These are phyloP conservation scores for Gossypium australe DNA, from an alignment of 345 rosid species.

Conservation along the genomic window DNA sequence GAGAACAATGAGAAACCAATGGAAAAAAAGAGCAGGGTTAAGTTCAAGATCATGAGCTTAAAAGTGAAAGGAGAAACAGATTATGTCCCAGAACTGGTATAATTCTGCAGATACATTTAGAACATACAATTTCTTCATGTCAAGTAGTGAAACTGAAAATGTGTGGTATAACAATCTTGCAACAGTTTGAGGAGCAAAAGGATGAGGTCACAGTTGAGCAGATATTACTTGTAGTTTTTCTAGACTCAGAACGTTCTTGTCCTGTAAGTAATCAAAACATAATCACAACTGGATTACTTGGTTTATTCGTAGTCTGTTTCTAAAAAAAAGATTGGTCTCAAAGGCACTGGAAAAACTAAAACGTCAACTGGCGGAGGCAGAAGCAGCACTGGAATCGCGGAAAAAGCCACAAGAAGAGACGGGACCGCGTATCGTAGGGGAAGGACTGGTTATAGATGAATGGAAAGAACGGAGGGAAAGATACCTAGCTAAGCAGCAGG, in stretches of 20 bases:
- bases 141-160: not conserved
- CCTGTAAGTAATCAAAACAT: constrained; percentile 35
- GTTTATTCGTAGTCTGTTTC: not conserved
- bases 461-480: constrained; percentile 82
- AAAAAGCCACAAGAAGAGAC: constrained; percentile 59
- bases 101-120: not conserved
- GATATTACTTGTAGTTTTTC: constrained; percentile 57
- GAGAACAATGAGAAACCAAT: constrained; percentile 57
- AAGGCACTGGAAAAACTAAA: constrained; percentile 56
- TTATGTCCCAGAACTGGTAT: constrained; percentile 76
- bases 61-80: constrained; percentile 59
- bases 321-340: no score
- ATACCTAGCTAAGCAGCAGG: constrained; percentile 64
- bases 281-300: not conserved
- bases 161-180: constrained; percentile 2
- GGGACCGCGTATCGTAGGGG: constrained; percentile 41
- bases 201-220: constrained; percentile 65
- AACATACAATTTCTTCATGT: not conserved
- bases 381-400: constrained; percentile 51
- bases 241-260: constrained; percentile 48
- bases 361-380: constrained; percentile 56
- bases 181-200: constrained; percentile 72
- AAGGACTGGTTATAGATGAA: constrained; percentile 75
- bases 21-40: constrained; percentile 57
- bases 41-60: constrained; percentile 75